Evolutionary conservation across 208 protist species (phyloP).

Genomic region (Crithidia mellificae): DNA sequence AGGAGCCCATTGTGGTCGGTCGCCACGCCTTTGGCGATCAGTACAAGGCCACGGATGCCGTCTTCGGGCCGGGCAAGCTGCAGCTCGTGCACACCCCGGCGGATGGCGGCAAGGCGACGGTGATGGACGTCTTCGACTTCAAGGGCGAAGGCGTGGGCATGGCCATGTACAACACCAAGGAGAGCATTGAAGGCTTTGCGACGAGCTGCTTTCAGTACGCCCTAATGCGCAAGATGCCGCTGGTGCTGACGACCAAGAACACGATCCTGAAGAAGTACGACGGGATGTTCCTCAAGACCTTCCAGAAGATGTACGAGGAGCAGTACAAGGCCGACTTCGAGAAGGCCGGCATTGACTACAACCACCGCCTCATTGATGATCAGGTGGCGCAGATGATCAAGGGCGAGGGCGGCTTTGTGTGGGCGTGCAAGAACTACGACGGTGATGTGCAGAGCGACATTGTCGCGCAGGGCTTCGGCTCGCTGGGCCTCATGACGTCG

Average conservation of each 20-base stretch:
- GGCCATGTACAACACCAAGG: slow-evolving; percentile 97
- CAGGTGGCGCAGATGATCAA: slow-evolving; percentile 97
- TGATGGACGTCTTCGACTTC: slow-evolving; percentile 91
- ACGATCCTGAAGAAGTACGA: slow-evolving; percentile 99
- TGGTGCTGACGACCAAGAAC: slow-evolving; percentile 97
- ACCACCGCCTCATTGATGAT: slow-evolving; percentile 98
- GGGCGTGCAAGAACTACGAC: slow-evolving; percentile 99
- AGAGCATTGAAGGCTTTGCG: slow-evolving; percentile 96
- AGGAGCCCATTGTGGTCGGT: slow-evolving; percentile 95
- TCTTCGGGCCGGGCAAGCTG: slow-evolving; percentile 87
- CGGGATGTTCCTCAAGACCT: slow-evolving; percentile 96
- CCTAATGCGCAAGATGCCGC: slow-evolving; percentile 85
- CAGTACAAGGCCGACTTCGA: slow-evolving; percentile 91
- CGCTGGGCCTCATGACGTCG: slow-evolving; percentile 98
- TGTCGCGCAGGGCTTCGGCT: slow-evolving; percentile 97
- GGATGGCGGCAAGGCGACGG: slow-evolving; percentile 63
- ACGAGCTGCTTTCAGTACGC: slow-evolving; percentile 95
- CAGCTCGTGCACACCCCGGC: slow-evolving; percentile 93
- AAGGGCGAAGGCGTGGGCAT: slow-evolving; percentile 83
- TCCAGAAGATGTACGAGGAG: slow-evolving; percentile 93
- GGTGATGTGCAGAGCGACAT: slow-evolving; percentile 98
- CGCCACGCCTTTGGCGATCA: slow-evolving; percentile 97
- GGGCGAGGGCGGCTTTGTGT: slow-evolving; percentile 94
- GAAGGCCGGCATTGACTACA: slow-evolving; percentile 88
- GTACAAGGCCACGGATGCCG: slow-evolving; percentile 95